phyloP scores from a whole-genome alignment of 805 yeast species.

The Peterozyma xylosa region DNA sequence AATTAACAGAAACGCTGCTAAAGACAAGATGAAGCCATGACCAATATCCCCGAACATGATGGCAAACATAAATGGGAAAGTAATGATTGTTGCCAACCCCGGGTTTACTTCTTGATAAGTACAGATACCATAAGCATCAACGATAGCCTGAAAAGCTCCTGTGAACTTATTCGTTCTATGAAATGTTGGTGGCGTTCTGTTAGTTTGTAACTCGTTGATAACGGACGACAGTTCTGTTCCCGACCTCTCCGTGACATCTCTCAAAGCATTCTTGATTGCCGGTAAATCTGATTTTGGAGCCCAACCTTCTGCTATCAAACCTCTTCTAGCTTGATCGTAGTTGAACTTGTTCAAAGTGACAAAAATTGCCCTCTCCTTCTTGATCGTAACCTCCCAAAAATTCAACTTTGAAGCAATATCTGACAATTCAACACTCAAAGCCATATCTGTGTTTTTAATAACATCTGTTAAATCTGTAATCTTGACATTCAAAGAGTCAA shows the following conservation, averaged over 20 bases:
- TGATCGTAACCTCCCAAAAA: constrained; percentile 61
- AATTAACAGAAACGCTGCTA: constrained; percentile 68
- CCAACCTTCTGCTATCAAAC: constrained; percentile 96
- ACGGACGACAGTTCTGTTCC: constrained; percentile 40
- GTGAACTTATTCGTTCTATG: constrained; percentile 95
- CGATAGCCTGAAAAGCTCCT: constrained; percentile 83
- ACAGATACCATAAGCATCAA: constrained; percentile 93
- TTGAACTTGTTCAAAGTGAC: constrained; percentile 72
- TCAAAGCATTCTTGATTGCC: constrained; percentile 56
- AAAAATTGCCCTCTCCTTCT: constrained; percentile 80
- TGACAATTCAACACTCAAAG: constrained; percentile 69
- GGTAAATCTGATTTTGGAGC: constrained; percentile 73
- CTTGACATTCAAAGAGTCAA: constrained; percentile 40
- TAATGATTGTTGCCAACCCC: constrained; percentile 87
- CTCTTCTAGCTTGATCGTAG: constrained; percentile 76
- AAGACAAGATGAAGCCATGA: constrained; percentile 79
- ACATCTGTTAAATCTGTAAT: constrained; percentile 41
- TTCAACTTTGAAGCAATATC: constrained; percentile 70
- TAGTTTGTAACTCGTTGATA: constrained; percentile 58
- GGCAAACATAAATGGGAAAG: constrained; percentile 98
- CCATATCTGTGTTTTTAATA: constrained; percentile 53
- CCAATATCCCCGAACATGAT: constrained; percentile 99
- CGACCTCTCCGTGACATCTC: constrained; percentile 50
- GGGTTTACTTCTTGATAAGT: constrained; percentile 94
- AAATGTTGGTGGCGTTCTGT: constrained; percentile 87